Evolutionary conservation across 306 rosid genomes (phyloP).

Genomic region (Trifolium repens): DNA sequence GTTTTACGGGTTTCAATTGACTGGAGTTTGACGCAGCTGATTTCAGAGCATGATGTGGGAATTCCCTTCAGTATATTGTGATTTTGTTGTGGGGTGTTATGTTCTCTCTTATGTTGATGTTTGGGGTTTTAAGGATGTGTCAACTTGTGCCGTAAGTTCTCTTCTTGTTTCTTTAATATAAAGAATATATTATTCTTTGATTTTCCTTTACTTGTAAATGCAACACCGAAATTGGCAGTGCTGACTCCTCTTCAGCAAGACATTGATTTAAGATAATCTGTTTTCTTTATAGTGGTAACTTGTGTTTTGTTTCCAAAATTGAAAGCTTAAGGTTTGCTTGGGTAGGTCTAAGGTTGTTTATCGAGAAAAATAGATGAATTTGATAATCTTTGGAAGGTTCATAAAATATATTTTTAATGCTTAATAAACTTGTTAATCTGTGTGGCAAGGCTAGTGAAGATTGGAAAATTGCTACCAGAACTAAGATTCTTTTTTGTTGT

Average conservation of each 20-base stretch:
- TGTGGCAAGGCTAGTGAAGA: background rate
- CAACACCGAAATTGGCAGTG: conserved; percentile 30
- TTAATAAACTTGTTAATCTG: background rate
- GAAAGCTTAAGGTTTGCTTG: conserved; percentile 19
- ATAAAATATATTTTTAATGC: background rate
- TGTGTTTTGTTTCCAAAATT: background rate
- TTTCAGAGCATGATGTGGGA: conserved; percentile 43
- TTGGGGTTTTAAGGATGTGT: conserved; percentile 49
- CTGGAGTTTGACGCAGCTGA: conserved; percentile 36
- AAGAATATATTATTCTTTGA: conserved; percentile 50
- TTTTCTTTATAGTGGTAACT: background rate
- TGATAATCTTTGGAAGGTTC: background rate
- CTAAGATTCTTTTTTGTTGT: conserved; percentile 1
- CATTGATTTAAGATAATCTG: conserved; percentile 10
- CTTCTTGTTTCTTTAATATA: conserved; percentile 39
- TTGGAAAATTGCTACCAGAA: conserved; percentile 9
- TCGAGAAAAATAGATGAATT: conserved; percentile 10
- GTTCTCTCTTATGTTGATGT: conserved; percentile 41
- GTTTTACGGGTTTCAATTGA: conserved; percentile 43
- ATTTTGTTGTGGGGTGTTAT: conserved; percentile 44
- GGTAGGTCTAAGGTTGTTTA: background rate
- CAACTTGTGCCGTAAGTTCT: conserved; percentile 42
- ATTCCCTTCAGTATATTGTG: conserved; percentile 32
- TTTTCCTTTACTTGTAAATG: conserved; percentile 45
- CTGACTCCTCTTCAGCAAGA: conserved; percentile 29